phyloP scores from a whole-genome alignment of 129 eudicot species.

The Flaveria linearis region DNA sequence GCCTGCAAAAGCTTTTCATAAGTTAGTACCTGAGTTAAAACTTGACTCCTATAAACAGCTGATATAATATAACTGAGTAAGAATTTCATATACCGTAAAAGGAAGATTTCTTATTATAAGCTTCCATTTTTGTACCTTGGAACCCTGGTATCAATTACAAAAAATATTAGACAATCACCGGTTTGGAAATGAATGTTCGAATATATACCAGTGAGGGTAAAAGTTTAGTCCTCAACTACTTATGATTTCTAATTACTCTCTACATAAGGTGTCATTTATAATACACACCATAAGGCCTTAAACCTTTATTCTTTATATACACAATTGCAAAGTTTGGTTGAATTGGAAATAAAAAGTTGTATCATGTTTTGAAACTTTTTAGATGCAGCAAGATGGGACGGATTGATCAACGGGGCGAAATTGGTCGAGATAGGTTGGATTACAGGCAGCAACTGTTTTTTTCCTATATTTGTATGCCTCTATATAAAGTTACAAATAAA shows the following conservation, averaged over 20 bases:
- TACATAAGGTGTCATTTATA: background rate
- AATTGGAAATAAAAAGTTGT: background rate
- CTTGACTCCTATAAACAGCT: background rate
- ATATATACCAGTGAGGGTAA: background rate
- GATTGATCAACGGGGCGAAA: background rate
- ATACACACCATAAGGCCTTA: background rate
- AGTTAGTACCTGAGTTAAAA: background rate
- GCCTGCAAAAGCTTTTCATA: constrained; percentile 49
- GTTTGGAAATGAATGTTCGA: background rate
- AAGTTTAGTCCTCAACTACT: background rate
- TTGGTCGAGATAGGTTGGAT: background rate
- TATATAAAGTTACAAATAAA: background rate
- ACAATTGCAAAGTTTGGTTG: background rate
- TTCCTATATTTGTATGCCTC: background rate
- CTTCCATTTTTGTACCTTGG: constrained; percentile 93
- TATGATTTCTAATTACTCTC: background rate
- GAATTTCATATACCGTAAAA: constrained; percentile 57
- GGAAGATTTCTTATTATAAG: constrained; percentile 89
- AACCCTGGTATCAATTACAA: constrained; percentile 56
- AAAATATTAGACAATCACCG: constrained; percentile 2
- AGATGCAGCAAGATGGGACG: background rate
- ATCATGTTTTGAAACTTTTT: background rate
- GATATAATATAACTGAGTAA: background rate
- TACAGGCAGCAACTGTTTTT: background rate
- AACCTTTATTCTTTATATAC: constrained; percentile 1